These are phyloP conservation scores for Mentha longifolia DNA, from an alignment of 257 asterid genomes.

Conservation along the genomic window DNA sequence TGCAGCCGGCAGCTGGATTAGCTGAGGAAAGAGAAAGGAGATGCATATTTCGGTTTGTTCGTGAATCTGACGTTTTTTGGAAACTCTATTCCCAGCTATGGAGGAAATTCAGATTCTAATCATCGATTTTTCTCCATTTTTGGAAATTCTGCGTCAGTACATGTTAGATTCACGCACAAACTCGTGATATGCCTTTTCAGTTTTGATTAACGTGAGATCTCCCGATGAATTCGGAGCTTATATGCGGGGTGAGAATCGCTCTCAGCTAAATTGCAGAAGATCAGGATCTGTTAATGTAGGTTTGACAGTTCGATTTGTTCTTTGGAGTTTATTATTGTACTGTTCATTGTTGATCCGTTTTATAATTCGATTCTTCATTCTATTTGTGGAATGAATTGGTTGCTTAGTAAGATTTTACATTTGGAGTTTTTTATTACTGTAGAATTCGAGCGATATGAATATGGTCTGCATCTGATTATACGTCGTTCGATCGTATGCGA, in stretches of 20 bases:
- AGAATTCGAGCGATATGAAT: not conserved
- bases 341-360: not conserved
- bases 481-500: not conserved
- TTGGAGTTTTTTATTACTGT: not conserved
- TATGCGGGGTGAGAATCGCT: not conserved
- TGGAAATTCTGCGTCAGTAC: not conserved
- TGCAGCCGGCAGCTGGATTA: constrained; percentile 10
- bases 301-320: constrained; percentile 2
- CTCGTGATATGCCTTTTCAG: constrained; percentile 45
- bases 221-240: not conserved
- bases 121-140: not conserved
- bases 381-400: not conserved
- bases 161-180: constrained; percentile 64
- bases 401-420: not conserved
- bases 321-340: not conserved
- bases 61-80: constrained; percentile 31
- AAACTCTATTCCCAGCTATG: not conserved
- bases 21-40: constrained; percentile 8
- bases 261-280: constrained; percentile 20
- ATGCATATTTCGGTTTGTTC: constrained; percentile 47
- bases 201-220: not conserved
- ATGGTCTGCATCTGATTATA: not conserved
- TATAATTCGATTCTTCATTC: not conserved
- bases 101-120: constrained; percentile 16
- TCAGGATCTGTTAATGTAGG: not conserved